A percentile compares a stretch with the other conserved stretches of the same genome.
These are phyloP conservation scores for Exobasidium cylindrosporum DNA, from an alignment of 1,284 basidiomycete species.

Conservation along the genomic window DNA sequence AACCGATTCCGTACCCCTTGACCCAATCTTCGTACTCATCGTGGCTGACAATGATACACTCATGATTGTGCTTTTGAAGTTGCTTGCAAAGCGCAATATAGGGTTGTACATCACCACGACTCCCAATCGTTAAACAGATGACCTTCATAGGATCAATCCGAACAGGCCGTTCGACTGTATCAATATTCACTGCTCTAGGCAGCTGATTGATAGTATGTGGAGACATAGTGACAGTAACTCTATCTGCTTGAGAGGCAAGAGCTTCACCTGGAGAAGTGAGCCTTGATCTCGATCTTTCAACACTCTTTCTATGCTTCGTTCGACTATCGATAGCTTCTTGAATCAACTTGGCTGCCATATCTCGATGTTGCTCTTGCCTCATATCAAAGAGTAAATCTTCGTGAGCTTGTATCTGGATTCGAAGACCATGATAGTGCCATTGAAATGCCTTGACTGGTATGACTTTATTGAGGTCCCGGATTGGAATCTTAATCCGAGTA, in stretches of 20 bases:
- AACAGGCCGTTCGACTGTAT: slow-evolving; percentile 9
- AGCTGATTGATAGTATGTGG: slow-evolving; percentile 34
- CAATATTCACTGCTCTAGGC: slow-evolving; percentile 1
- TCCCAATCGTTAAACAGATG: slow-evolving; percentile 60
- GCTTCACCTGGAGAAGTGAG: not conserved
- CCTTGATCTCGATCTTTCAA: not conserved
- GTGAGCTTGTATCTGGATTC: slow-evolving; percentile 38
- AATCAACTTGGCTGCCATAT: not conserved
- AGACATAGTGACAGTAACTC: slow-evolving; percentile 19
- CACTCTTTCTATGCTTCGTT: not conserved
- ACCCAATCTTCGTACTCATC: slow-evolving; percentile 66
- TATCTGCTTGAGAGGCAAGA: not conserved
- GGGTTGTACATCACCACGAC: slow-evolving; percentile 62
- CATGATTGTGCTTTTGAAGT: slow-evolving; percentile 59
- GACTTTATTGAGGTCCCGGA: slow-evolving; percentile 36
- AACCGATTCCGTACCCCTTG: slow-evolving; percentile 52
- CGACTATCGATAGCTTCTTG: slow-evolving; percentile 14
- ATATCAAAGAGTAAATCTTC: slow-evolving; percentile 44
- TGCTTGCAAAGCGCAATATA: slow-evolving; percentile 62
- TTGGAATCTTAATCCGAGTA: slow-evolving; percentile 39
- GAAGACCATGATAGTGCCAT: slow-evolving; percentile 40
- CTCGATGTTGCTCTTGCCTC: slow-evolving; percentile 25
- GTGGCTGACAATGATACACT: slow-evolving; percentile 66
- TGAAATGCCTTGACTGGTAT: slow-evolving; percentile 32
- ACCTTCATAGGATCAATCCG: slow-evolving; percentile 34